Evolutionary conservation across 176 grass and related monocot species (phyloP).

Genomic region (Typha latifolia): DNA sequence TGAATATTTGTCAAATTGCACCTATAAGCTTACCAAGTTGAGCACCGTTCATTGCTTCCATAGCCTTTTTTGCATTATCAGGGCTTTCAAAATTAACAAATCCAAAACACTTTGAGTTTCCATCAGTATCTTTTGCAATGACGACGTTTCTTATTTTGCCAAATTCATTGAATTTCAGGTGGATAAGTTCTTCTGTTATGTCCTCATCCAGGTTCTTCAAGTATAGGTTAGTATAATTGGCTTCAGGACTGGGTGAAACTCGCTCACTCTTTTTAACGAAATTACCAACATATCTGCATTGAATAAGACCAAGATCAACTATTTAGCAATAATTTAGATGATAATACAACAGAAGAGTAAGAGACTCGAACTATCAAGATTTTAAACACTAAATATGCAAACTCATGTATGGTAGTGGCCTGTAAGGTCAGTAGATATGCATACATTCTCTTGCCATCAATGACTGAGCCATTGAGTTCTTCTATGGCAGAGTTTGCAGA

Average conservation of each 20-base stretch:
- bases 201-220: constrained; percentile 45
- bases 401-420: too few relatives aligned
- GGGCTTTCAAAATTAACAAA: constrained; percentile 17
- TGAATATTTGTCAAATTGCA: too few relatives aligned
- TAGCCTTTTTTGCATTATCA: constrained; percentile 18
- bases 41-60: constrained; percentile 19
- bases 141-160: constrained; percentile 23
- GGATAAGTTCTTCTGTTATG: constrained; percentile 37
- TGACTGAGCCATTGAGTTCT: not conserved
- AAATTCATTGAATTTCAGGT: constrained; percentile 39
- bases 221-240: constrained; percentile 30
- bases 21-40: constrained; percentile 14
- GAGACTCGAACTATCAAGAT: too few relatives aligned
- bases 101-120: constrained; percentile 8
- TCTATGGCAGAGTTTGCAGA: constrained; percentile 14
- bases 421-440: not conserved
- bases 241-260: not conserved
- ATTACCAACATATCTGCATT: constrained; percentile 19
- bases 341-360: too few relatives aligned
- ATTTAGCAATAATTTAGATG: too few relatives aligned
- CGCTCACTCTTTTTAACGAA: constrained; percentile 33
- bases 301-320: too few relatives aligned
- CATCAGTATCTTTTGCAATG: constrained; percentile 30
- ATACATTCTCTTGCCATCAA: constrained; percentile 19
- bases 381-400: too few relatives aligned